phyloP scores from a whole-genome alignment of 345 rosid genomes.

The Crucihimalaya himalaica region DNA sequence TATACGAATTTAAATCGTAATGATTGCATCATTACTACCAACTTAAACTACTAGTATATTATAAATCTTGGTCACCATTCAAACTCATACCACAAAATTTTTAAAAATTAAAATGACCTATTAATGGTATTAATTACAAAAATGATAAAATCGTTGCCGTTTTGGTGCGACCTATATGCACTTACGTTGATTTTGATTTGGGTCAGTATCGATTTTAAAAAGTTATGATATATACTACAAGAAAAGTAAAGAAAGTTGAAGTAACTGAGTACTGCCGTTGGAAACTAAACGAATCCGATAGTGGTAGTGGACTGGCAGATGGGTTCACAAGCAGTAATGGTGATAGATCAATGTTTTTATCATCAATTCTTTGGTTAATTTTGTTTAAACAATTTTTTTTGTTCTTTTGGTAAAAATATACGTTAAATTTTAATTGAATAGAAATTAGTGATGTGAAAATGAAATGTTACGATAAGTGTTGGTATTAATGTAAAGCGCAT shows the following conservation, averaged over 20 bases:
- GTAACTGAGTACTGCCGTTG: not conserved
- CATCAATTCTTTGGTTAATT: not conserved
- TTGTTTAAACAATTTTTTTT: not conserved
- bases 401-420: not conserved
- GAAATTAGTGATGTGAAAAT: not conserved
- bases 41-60: not conserved
- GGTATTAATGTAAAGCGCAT: not conserved
- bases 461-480: slow-evolving; percentile 2
- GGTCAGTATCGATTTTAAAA: too few relatives aligned
- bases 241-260: not conserved
- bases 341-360: not conserved
- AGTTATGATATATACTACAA: not conserved
- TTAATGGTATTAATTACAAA: not conserved
- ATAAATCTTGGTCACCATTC: not conserved
- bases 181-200: not conserved
- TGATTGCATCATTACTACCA: not conserved
- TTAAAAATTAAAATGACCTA: not conserved
- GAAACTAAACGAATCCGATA: not conserved
- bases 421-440: not conserved
- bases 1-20: not conserved
- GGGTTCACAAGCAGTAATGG: not conserved
- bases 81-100: not conserved
- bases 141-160: not conserved
- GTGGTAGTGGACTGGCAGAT: not conserved
- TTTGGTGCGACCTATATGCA: not conserved